A percentile compares a stretch with the other conserved stretches of the same genome.
Evolutionary conservation across 495 filamentous ascomycete species (phyloP).

Genomic region (Trichoderma asperelloides): DNA sequence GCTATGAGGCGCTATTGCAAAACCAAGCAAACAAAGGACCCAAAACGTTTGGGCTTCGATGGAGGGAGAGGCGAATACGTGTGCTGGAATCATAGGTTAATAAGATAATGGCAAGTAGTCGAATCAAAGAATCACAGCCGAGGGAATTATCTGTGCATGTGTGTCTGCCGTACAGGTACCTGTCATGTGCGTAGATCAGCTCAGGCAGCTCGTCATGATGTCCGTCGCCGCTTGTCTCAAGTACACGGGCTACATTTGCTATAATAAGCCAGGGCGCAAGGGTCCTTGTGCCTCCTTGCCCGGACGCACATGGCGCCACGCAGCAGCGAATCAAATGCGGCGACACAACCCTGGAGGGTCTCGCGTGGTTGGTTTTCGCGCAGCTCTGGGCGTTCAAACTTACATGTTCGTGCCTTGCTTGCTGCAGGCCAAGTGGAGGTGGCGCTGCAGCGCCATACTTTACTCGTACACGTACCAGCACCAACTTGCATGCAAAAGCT

Average conservation of each 20-base stretch:
- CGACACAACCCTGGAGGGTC: background rate
- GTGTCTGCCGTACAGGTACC: background rate
- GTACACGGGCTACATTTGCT: background rate
- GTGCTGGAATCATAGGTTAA: background rate
- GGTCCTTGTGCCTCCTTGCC: background rate
- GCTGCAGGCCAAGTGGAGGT: slow-evolving; percentile 6
- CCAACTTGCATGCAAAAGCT: background rate
- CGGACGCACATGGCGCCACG: background rate
- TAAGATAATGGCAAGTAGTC: background rate
- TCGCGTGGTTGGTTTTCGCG: background rate
- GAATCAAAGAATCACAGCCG: slow-evolving; percentile 5
- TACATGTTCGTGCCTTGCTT: background rate
- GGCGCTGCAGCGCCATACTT: background rate
- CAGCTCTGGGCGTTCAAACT: background rate
- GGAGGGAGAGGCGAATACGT: background rate
- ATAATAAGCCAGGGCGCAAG: background rate
- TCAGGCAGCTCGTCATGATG: background rate
- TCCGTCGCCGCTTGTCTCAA: background rate
- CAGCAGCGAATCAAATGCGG: background rate
- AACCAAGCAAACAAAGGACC: background rate
- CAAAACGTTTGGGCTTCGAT: background rate
- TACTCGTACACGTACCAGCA: background rate
- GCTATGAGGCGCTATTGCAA: background rate
- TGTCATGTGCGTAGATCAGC: slow-evolving; percentile 6
- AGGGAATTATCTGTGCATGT: slow-evolving; percentile 3